Percentiles rank a stretch among this genome's conserved stretches.
phyloP scores from a whole-genome alignment of 176 grass and related monocot genomes.

The Musa troglodytarum region DNA sequence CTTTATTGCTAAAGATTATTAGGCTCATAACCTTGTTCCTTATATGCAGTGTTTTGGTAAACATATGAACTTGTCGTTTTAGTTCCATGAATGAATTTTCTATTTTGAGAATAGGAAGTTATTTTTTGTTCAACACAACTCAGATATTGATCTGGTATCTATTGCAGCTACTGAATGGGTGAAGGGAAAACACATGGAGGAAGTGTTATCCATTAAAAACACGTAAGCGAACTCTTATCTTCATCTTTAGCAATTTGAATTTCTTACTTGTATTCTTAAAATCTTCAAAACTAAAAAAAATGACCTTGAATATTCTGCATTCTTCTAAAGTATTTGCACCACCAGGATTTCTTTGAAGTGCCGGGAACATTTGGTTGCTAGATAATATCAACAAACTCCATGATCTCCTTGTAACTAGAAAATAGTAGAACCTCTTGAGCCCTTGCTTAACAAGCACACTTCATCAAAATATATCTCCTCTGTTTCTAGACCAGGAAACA shows the following conservation, averaged over 20 bases:
- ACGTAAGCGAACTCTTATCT: slow-evolving; percentile 40
- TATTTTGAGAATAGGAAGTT: background rate
- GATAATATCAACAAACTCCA: background rate
- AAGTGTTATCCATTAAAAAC: slow-evolving; percentile 90
- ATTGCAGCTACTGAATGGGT: slow-evolving; percentile 96
- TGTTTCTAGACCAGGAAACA: too few relatives aligned
- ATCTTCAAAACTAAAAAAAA: background rate
- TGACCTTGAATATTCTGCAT: background rate
- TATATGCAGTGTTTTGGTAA: background rate
- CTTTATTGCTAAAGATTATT: background rate
- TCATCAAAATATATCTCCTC: too few relatives aligned
- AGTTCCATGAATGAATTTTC: background rate
- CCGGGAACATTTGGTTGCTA: background rate
- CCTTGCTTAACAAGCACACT: background rate
- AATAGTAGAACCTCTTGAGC: background rate
- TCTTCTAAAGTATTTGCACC: too few relatives aligned
- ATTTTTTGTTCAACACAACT: background rate
- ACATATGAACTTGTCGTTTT: background rate
- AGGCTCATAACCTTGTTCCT: background rate
- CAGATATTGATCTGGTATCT: background rate
- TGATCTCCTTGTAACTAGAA: background rate
- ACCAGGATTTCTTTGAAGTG: background rate
- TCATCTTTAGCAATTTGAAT: background rate
- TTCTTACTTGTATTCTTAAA: background rate
- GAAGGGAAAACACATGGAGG: slow-evolving; percentile 92